Percentiles rank a stretch among this genome's conserved stretches.
Evolutionary conservation across 306 rosid species (phyloP).

Genomic region (Malus sylvestris): DNA sequence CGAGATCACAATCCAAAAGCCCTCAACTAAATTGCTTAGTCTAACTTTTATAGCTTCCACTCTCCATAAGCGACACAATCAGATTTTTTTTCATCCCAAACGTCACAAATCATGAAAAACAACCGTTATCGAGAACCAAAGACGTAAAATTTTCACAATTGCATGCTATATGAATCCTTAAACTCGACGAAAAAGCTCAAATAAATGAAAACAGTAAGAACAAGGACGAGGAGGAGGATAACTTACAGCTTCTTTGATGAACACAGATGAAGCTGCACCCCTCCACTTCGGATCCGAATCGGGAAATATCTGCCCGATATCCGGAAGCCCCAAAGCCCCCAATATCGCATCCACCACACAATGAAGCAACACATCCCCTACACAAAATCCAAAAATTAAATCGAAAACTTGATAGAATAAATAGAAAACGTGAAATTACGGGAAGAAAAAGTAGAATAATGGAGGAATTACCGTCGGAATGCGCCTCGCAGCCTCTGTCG

Average conservation of each 20-base stretch:
- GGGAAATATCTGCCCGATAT: conserved; percentile 87
- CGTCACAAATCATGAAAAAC: not conserved
- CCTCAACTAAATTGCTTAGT: not conserved
- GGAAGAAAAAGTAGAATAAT: not conserved
- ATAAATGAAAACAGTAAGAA: not conserved
- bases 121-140: not conserved
- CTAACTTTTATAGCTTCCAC: too few relatives aligned
- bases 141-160: not conserved
- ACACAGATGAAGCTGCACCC: conserved; percentile 77
- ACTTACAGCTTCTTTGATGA: conserved; percentile 86
- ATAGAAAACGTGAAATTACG: not conserved
- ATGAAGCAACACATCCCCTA: conserved; percentile 94
- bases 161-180: not conserved
- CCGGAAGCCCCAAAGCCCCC: conserved; percentile 95
- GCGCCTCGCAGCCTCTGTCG: conserved; percentile 95
- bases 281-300: conserved; percentile 93
- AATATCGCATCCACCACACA: conserved; percentile 92
- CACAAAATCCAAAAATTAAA: not conserved
- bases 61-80: not conserved
- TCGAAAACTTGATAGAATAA: not conserved
- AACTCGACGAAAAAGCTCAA: not conserved
- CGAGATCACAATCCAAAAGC: not conserved
- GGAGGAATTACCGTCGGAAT: conserved; percentile 68
- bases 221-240: not conserved
- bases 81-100: not conserved